Evolutionary conservation across 371 early-diverging fungal species (phyloP).

Genomic region (Lichtheimia corymbifera): DNA sequence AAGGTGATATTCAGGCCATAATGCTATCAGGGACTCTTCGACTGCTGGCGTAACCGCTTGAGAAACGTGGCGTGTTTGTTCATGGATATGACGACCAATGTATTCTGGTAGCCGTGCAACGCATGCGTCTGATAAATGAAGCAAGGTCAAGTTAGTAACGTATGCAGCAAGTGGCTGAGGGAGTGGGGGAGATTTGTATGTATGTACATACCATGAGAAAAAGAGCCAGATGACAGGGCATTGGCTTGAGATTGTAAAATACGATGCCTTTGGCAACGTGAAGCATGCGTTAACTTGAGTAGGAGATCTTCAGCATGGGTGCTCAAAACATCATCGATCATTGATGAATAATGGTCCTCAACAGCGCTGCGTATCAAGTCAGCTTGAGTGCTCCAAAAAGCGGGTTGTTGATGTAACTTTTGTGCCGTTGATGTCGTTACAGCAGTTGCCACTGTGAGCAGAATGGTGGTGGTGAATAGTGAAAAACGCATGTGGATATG

Average conservation of each 20-base stretch:
- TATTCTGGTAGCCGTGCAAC: conserved; percentile 17
- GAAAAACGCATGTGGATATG: background rate
- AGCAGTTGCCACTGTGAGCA: background rate
- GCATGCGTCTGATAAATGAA: conserved; percentile 13
- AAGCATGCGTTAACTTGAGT: conserved; percentile 27
- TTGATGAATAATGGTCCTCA: conserved; percentile 26
- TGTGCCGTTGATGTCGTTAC: background rate
- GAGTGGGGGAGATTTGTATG: too few species aligned
- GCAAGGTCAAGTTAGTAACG: too few species aligned
- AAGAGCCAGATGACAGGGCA: background rate
- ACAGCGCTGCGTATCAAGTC: conserved; percentile 20
- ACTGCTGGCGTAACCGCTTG: conserved; percentile 8
- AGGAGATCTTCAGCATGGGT: conserved; percentile 35
- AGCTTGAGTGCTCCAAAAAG: conserved; percentile 12
- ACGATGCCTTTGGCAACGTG: conserved; percentile 5
- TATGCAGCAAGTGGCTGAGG: too few species aligned
- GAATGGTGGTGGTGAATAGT: too few species aligned
- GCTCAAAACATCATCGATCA: conserved; percentile 33
- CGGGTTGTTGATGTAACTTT: conserved; percentile 4
- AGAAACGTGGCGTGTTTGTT: conserved; percentile 13
- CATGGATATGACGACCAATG: conserved; percentile 22
- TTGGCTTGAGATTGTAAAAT: conserved; percentile 12
- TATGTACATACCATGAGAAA: conserved; percentile 11
- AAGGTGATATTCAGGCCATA: conserved; percentile 13
- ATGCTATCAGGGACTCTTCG: conserved; percentile 9